Percentiles rank a stretch among this genome's conserved stretches.
Evolutionary conservation across 441 rosid species (phyloP).

Genomic region (Erysimum pusillum): DNA sequence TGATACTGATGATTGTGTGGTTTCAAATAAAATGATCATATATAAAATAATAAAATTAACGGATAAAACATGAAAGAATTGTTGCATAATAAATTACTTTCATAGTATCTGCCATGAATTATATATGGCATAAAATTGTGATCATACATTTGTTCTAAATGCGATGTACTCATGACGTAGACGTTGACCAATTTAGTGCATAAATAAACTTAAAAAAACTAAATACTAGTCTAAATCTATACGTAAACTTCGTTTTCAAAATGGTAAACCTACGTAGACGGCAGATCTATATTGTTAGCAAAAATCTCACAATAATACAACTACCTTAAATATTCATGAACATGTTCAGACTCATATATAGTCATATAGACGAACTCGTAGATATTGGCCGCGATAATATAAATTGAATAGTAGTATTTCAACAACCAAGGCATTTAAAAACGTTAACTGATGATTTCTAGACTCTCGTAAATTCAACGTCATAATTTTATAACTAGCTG

Average conservation of each 20-base stretch:
- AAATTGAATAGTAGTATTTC: neutral
- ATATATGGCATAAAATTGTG: neutral
- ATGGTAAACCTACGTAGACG: neutral
- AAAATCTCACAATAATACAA: neutral
- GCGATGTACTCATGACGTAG: neutral
- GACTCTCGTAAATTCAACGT: neutral
- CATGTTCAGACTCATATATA: too few relatives aligned
- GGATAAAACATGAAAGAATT: neutral
- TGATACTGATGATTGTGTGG: neutral
- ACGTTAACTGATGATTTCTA: neutral
- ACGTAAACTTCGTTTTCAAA: neutral
- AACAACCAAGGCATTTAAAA: neutral
- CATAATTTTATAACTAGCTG: neutral
- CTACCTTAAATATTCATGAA: neutral
- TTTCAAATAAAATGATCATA: neutral
- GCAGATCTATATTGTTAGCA: neutral
- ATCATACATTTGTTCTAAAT: constrained; percentile 1
- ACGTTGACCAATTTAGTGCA: neutral
- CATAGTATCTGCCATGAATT: neutral
- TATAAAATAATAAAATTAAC: neutral
- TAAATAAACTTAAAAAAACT: neutral
- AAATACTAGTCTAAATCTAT: neutral
- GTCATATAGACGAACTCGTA: neutral
- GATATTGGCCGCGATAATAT: neutral
- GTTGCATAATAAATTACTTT: neutral